These are phyloP conservation scores for Cephalotrichum gorgonifer DNA, from an alignment of 2,329 filamentous ascomycete genomes.

Conservation along the genomic window DNA sequence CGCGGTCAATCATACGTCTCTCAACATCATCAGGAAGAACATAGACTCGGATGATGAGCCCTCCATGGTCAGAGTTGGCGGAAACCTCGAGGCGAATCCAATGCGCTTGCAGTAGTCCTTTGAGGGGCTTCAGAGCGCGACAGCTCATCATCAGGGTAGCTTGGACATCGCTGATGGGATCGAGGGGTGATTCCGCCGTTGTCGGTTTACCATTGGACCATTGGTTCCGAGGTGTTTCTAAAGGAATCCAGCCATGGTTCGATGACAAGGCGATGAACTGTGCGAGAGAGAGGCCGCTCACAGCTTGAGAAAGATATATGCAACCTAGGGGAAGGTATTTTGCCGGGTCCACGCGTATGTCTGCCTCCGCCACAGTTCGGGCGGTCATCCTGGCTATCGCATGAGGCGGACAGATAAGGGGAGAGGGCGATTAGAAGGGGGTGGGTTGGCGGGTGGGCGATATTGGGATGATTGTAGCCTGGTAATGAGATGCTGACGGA, in stretches of 20 bases:
- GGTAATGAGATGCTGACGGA: too few relatives aligned
- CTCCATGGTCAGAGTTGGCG: conserved; percentile 9
- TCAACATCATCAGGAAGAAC: conserved; percentile 57
- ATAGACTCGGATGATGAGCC: conserved; percentile 41
- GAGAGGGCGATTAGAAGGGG: too few relatives aligned
- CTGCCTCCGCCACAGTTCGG: not conserved
- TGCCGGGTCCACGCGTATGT: not conserved
- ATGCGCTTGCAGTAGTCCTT: conserved; percentile 19
- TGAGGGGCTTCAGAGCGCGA: conserved; percentile 13
- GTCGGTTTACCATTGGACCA: not conserved
- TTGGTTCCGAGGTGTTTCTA: not conserved
- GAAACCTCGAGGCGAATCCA: conserved; percentile 36
- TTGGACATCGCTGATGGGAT: conserved; percentile 12
- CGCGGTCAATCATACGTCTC: conserved; percentile 39
- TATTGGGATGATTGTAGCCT: too few relatives aligned
- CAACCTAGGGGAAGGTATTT: not conserved
- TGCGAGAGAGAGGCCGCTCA: not conserved
- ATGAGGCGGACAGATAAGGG: too few relatives aligned
- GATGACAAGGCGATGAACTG: not conserved
- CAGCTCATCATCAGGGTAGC: conserved; percentile 17
- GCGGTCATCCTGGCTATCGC: not conserved
- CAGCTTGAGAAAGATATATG: not conserved
- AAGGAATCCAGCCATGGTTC: not conserved
- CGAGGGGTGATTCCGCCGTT: not conserved
- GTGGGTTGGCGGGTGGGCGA: too few relatives aligned